Conservation (phyloP, 768 basidiomycete genomes). For the Tylopilus sp. region DNA sequence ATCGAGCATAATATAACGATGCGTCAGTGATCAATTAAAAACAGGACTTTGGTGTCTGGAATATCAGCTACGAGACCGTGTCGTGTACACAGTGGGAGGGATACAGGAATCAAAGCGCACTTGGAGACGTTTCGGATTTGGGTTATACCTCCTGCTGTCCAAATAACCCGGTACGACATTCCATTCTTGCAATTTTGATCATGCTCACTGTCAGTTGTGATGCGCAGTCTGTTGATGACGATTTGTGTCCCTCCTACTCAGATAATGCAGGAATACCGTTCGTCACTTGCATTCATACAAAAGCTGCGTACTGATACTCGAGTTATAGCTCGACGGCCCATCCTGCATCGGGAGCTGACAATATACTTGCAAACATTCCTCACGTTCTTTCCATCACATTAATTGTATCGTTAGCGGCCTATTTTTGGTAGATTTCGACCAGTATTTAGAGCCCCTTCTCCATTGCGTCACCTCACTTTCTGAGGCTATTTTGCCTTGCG, state of each 20-base stretch:
- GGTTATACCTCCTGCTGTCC: constrained; percentile 71
- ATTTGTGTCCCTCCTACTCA: constrained; percentile 70
- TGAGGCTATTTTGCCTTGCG: neutral
- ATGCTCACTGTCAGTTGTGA: constrained; percentile 5
- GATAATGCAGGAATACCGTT: constrained; percentile 63
- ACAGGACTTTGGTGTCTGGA: constrained; percentile 88
- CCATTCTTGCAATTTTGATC: neutral
- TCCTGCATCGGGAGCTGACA: constrained; percentile 21
- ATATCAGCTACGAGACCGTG: constrained; percentile 65
- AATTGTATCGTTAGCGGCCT: constrained; percentile 11
- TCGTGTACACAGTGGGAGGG: constrained; percentile 70
- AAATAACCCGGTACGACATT: constrained; percentile 50
- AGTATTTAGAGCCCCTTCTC: neutral
- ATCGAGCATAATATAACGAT: neutral
- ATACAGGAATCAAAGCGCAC: constrained; percentile 49
- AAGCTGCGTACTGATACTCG: constrained; percentile 4
- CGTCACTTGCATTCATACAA: constrained; percentile 17
- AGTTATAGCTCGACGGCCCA: constrained; percentile 29
- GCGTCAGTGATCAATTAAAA: neutral
- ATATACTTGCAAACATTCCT: constrained; percentile 12
- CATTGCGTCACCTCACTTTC: constrained; percentile 1
- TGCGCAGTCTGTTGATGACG: constrained; percentile 40
- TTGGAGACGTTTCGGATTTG: constrained; percentile 62
- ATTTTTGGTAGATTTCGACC: constrained; percentile 18
- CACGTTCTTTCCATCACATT: constrained; percentile 18